phyloP scores from a whole-genome alignment of 441 rosid genomes.

The Adansonia gregorii region DNA sequence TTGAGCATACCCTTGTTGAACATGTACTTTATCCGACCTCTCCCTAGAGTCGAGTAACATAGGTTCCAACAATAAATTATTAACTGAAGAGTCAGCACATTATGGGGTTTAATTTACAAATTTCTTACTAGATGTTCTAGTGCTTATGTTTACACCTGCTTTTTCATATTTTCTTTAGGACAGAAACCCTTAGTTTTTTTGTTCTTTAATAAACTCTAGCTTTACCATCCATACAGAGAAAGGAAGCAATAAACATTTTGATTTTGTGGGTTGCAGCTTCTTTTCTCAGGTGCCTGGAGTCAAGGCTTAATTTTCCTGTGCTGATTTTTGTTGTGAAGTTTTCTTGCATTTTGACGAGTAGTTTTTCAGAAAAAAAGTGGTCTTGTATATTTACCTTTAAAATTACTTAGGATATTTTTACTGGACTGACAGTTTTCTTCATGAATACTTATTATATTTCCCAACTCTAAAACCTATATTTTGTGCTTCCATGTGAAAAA shows the following conservation, averaged over 20 bases:
- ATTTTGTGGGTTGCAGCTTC: not conserved
- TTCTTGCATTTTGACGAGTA: conserved; percentile 8
- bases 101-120: not conserved
- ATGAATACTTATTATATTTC: not conserved
- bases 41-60: too few species aligned
- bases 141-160: not conserved
- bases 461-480: not conserved
- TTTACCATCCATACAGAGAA: not conserved
- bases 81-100: not conserved
- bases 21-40: too few species aligned
- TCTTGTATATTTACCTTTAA: not conserved
- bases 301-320: not conserved
- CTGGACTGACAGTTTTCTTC: not conserved
- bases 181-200: not conserved
- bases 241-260: not conserved
- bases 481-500: conserved; percentile 20
- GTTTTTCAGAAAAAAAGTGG: not conserved
- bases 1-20: too few species aligned
- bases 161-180: not conserved
- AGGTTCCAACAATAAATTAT: not conserved
- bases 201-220: not conserved
- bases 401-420: not conserved
- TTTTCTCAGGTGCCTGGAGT: conserved; percentile 1
- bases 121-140: not conserved
- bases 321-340: not conserved